Evolutionary conservation across 1,284 basidiomycete species (phyloP).

Genomic region (Apiotrichum brassicae): DNA sequence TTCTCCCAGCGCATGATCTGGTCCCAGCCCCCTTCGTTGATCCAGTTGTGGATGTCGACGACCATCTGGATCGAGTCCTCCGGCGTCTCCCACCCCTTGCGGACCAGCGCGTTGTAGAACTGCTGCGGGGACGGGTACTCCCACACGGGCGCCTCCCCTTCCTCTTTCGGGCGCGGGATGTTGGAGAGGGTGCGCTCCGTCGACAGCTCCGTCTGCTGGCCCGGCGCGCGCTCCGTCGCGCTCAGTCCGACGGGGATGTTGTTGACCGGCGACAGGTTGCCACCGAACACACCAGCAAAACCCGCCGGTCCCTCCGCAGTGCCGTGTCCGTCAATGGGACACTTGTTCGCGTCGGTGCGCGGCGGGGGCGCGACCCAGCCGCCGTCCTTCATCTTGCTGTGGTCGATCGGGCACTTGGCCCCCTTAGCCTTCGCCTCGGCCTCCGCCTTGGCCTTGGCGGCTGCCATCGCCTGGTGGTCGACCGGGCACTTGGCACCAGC

Average conservation of each 20-base stretch:
- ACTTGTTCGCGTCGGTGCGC: constrained; percentile 25
- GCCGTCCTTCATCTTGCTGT: constrained; percentile 7
- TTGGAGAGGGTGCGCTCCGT: constrained; percentile 70
- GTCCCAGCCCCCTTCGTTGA: constrained; percentile 95
- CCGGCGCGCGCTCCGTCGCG: constrained; percentile 46
- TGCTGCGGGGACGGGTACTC: constrained; percentile 98
- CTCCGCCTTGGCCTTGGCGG: constrained; percentile 6
- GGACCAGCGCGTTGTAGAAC: constrained; percentile 93
- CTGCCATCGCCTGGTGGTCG: constrained; percentile 15
- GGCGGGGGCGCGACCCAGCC: neutral
- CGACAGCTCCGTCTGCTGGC: constrained; percentile 56
- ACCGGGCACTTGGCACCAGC: constrained; percentile 27
- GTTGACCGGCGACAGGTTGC: constrained; percentile 68
- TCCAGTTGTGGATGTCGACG: constrained; percentile 96
- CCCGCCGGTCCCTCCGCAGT: neutral
- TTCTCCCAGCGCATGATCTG: constrained; percentile 94
- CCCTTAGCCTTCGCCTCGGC: neutral
- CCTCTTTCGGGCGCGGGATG: constrained; percentile 65
- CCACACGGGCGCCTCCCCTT: constrained; percentile 55
- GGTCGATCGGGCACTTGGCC: constrained; percentile 18
- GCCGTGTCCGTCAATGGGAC: constrained; percentile 40
- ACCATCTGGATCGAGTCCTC: constrained; percentile 95
- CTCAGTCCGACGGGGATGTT: constrained; percentile 73
- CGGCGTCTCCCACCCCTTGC: constrained; percentile 97
- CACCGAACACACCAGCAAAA: constrained; percentile 5